A percentile compares a stretch with the other conserved stretches of the same genome.
phyloP scores from a whole-genome alignment of 179 eudicot species.

The Beta lomatogona region DNA sequence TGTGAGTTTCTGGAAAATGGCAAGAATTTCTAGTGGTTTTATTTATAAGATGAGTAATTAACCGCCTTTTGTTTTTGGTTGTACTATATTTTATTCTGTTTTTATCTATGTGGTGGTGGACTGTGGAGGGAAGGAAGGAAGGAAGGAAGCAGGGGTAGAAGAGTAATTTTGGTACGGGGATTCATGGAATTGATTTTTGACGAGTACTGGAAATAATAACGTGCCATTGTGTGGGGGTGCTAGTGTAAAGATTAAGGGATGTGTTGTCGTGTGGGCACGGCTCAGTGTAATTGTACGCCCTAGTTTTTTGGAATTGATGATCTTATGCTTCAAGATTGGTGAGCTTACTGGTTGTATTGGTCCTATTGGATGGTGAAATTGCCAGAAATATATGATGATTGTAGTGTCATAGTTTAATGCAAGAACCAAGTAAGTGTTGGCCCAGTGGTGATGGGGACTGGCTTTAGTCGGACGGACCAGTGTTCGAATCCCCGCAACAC shows the following conservation, averaged over 20 bases:
- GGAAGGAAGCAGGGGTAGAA: background rate
- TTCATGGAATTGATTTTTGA: background rate
- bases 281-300: no score
- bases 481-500: no score
- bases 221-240: conserved; percentile 19
- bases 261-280: background rate
- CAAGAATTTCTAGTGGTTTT: conserved; percentile 7
- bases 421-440: no score
- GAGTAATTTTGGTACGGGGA: background rate
- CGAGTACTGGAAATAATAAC: background rate
- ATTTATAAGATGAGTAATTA: background rate
- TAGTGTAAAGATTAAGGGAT: conserved; percentile 13
- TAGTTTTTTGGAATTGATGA: no score
- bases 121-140: no score
- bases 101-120: background rate
- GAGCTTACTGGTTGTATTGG: no score
- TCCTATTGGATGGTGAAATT: no score
- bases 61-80: conserved; percentile 20
- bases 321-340: no score
- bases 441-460: no score
- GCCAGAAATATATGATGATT: no score
- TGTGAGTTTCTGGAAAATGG: conserved; percentile 2
- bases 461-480: no score
- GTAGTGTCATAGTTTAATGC: no score
- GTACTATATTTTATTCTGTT: background rate